These are phyloP conservation scores for Fonsecaea pedrosoi DNA, from an alignment of 2,329 filamentous ascomycete species.

Conservation along the genomic window DNA sequence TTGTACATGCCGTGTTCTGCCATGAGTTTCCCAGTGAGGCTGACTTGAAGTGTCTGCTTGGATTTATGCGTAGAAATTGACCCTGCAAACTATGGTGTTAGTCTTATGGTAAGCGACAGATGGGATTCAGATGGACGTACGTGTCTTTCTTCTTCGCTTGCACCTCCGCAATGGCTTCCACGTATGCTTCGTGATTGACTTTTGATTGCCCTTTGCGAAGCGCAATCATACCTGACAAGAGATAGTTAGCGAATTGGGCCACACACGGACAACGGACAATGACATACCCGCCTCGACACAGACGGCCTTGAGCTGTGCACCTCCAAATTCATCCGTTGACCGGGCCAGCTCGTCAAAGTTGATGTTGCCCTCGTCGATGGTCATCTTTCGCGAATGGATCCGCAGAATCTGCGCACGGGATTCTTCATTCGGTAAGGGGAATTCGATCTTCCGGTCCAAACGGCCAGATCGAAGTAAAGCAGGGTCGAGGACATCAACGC, in stretches of 20 bases:
- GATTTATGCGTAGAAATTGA: conserved; percentile 46
- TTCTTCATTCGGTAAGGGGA: conserved; percentile 97
- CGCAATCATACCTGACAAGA: conserved; percentile 82
- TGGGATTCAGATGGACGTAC: conserved; percentile 43
- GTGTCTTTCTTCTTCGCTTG: conserved; percentile 87
- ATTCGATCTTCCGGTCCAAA: conserved; percentile 96
- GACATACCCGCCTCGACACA: conserved; percentile 80
- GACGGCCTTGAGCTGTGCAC: conserved; percentile 96
- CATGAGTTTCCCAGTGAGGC: neutral
- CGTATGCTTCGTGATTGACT: conserved; percentile 97
- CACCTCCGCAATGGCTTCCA: conserved; percentile 96
- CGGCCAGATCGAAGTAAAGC: conserved; percentile 89
- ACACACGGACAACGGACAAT: neutral
- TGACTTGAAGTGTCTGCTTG: neutral
- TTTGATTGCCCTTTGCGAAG: conserved; percentile 92
- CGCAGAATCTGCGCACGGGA: conserved; percentile 94
- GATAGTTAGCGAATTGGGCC: conserved; percentile 16
- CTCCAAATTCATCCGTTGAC: conserved; percentile 97
- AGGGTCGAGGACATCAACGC: conserved; percentile 91
- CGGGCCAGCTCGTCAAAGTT: conserved; percentile 96
- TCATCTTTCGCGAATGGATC: conserved; percentile 99
- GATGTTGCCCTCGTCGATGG: conserved; percentile 78
- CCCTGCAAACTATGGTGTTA: conserved; percentile 28
- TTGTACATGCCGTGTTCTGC: conserved; percentile 18
- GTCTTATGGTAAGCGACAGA: conserved; percentile 6